Evolutionary conservation across 108 stramenopile species (phyloP).

Genomic region (Skeletonema potamos): DNA sequence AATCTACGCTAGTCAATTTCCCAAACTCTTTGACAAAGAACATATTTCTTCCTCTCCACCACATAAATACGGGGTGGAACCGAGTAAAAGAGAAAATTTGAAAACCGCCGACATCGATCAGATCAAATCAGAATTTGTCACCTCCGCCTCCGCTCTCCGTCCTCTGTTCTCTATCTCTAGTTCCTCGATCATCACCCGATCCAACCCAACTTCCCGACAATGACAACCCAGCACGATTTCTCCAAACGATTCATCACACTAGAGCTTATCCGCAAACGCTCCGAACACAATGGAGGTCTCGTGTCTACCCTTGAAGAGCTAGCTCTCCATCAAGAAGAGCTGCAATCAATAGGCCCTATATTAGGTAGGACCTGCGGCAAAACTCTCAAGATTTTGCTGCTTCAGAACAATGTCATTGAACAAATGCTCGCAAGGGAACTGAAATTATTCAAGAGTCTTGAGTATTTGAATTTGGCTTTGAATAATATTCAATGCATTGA

Average conservation of each 20-base stretch:
- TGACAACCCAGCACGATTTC: too few relatives aligned
- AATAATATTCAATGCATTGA: slow-evolving; percentile 85
- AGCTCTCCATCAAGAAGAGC: slow-evolving; percentile 89
- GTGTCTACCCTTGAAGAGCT: slow-evolving; percentile 86
- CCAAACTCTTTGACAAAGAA: too few relatives aligned
- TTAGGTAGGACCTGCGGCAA: slow-evolving; percentile 75
- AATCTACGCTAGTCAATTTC: too few relatives aligned
- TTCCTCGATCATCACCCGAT: too few relatives aligned
- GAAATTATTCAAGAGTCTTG: slow-evolving; percentile 74
- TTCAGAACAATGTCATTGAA: slow-evolving; percentile 88
- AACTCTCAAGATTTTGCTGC: slow-evolving; percentile 81
- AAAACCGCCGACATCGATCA: too few relatives aligned
- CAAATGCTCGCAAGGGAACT: slow-evolving; percentile 61
- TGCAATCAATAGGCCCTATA: slow-evolving; percentile 72
- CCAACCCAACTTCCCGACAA: too few relatives aligned
- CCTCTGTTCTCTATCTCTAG: too few relatives aligned
- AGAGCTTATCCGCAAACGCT: slow-evolving; percentile 56
- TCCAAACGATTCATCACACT: slow-evolving; percentile 54
- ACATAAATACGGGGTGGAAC: too few relatives aligned
- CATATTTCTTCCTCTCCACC: too few relatives aligned
- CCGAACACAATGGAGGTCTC: slow-evolving; percentile 83
- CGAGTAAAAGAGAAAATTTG: too few relatives aligned
- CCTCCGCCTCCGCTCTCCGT: too few relatives aligned
- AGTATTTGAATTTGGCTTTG: slow-evolving; percentile 89
- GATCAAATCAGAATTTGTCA: too few relatives aligned